These are phyloP conservation scores for Logfia minima DNA, from an alignment of 129 eudicot genomes.

Conservation along the genomic window DNA sequence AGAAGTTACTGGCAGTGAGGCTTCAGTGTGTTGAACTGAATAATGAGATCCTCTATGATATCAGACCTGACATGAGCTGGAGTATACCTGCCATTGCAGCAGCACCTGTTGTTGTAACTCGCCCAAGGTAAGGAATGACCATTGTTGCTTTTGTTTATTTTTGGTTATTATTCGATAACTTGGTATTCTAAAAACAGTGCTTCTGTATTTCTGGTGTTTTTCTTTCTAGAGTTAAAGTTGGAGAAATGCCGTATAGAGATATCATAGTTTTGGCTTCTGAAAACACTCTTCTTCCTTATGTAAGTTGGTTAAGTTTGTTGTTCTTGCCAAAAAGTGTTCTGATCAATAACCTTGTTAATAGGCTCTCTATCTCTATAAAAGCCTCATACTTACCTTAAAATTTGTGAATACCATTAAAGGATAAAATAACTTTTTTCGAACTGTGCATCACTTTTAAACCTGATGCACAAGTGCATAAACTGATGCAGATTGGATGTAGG, in stretches of 20 bases:
- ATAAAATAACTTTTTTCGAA: too few relatives aligned
- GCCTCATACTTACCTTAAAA: not conserved
- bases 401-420: too few relatives aligned
- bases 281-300: conserved; percentile 75
- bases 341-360: conserved; percentile 3
- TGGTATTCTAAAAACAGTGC: conserved; percentile 1
- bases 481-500: too few relatives aligned
- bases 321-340: conserved; percentile 12
- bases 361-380: not conserved
- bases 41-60: conserved; percentile 65
- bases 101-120: conserved; percentile 84
- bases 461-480: too few relatives aligned
- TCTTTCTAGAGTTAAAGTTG: conserved; percentile 64
- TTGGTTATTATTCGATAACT: conserved; percentile 7
- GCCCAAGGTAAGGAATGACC: conserved; percentile 67
- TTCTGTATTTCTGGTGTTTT: conserved; percentile 21
- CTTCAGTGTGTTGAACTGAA: conserved; percentile 74
- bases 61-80: conserved; percentile 94
- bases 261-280: conserved; percentile 77
- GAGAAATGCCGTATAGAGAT: conserved; percentile 64
- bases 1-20: conserved; percentile 64
- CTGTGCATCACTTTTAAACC: too few relatives aligned
- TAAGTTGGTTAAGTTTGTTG: conserved; percentile 47
- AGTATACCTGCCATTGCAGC: conserved; percentile 92
- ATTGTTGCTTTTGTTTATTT: conserved; percentile 5